phyloP scores from a whole-genome alignment of 257 asterid species.

The Solanum medicagineum region DNA sequence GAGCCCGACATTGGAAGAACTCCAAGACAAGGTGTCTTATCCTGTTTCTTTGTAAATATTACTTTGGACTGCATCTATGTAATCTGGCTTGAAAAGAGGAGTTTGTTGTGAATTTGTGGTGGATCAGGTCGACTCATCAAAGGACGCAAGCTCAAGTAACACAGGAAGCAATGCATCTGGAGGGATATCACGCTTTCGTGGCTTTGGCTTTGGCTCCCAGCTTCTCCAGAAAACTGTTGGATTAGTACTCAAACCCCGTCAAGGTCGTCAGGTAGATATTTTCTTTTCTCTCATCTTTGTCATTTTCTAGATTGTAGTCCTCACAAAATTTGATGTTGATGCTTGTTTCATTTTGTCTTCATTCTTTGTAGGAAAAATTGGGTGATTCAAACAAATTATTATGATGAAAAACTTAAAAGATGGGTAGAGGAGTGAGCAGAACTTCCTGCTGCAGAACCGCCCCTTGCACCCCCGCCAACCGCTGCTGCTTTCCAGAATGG shows the following conservation, averaged over 20 bases:
- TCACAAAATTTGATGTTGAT: neutral
- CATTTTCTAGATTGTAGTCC: neutral
- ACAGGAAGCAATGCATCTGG: conserved; percentile 35
- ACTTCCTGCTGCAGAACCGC: conserved; percentile 56
- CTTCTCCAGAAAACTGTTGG: conserved; percentile 36
- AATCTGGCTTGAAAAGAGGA: neutral
- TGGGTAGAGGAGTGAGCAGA: conserved; percentile 97
- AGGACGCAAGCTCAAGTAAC: conserved; percentile 44
- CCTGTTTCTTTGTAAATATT: neutral
- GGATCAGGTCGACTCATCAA: conserved; percentile 59
- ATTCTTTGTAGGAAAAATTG: conserved; percentile 64
- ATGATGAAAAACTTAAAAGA: conserved; percentile 79
- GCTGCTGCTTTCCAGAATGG: conserved; percentile 76
- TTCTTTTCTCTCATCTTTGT: neutral
- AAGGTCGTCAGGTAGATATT: conserved; percentile 26
- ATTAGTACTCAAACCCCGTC: conserved; percentile 24
- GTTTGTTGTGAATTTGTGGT: neutral
- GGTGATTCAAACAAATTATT: conserved; percentile 84
- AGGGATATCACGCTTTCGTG: neutral
- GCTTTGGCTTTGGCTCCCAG: conserved; percentile 23
- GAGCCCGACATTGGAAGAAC: conserved; percentile 96
- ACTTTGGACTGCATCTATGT: neutral
- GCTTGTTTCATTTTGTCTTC: neutral
- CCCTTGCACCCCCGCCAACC: conserved; percentile 75
- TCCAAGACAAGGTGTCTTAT: conserved; percentile 70